Conservation (phyloP, 164 flowering plant genomes). For the Magnolia changhungtana region DNA sequence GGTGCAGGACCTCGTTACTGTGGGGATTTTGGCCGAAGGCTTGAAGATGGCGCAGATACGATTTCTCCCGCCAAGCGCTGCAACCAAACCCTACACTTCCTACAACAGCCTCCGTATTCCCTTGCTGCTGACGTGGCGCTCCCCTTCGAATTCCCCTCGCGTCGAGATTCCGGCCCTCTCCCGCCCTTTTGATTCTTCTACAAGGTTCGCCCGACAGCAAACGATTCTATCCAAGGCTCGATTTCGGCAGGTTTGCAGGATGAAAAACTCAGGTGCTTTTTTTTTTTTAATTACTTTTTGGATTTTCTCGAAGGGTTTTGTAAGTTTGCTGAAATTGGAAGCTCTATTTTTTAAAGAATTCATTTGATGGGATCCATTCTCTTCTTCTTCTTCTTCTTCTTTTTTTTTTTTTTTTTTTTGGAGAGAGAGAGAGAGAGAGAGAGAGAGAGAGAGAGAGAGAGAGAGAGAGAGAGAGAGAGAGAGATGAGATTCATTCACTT, state of each 20-base stretch:
- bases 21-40: neutral
- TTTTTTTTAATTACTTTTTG: neutral
- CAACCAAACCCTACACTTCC: neutral
- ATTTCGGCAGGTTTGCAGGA: conserved; percentile 30
- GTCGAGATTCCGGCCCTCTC: conserved; percentile 14
- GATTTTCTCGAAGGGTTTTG: neutral
- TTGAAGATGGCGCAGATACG: conserved; percentile 9
- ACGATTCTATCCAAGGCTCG: conserved; percentile 9
- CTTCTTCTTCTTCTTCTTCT: too few species aligned
- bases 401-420: too few species aligned
- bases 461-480: too few species aligned
- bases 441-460: too few species aligned
- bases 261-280: conserved; percentile 40
- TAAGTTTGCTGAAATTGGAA: neutral
- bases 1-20: too few species aligned
- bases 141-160: neutral
- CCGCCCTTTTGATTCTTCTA: neutral
- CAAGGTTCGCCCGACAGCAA: neutral
- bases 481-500: neutral
- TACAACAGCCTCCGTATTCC: neutral
- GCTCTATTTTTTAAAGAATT: neutral
- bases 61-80: neutral
- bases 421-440: too few species aligned
- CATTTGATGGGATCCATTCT: neutral
- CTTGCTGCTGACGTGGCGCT: neutral